Conservation (phyloP, 176 grass and related monocot species). For the Musa acuminata region DNA sequence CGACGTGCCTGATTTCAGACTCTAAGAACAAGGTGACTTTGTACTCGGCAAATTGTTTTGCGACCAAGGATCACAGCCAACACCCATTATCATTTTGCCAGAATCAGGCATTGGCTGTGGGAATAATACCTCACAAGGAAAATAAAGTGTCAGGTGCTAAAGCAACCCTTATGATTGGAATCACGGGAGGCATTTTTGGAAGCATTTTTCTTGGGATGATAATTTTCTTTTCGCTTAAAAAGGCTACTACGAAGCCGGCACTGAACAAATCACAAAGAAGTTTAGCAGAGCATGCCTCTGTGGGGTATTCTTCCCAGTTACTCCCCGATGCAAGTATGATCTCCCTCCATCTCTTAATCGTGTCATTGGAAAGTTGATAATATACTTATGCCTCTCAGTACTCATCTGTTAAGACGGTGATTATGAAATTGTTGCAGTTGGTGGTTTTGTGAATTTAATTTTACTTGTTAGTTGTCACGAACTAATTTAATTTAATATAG, state of each 20-base stretch:
- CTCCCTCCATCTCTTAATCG: conserved; percentile 1
- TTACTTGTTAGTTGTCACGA: not conserved
- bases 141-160: conserved; percentile 22
- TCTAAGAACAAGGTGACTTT: conserved; percentile 34
- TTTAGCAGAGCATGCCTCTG: conserved; percentile 49
- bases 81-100: conserved; percentile 66
- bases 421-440: not conserved
- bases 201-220: conserved; percentile 20
- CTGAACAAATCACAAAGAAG: conserved; percentile 27
- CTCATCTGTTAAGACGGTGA: too few species aligned
- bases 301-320: conserved; percentile 54
- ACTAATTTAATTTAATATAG: not conserved
- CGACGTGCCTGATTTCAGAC: conserved; percentile 40
- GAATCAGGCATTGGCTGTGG: conserved; percentile 82
- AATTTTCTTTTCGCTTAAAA: conserved; percentile 47
- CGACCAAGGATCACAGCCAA: conserved; percentile 35
- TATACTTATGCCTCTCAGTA: too few species aligned
- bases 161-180: conserved; percentile 20
- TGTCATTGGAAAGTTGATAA: too few species aligned
- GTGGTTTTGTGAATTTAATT: not conserved
- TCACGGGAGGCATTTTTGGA: conserved; percentile 30
- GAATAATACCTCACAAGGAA: conserved; percentile 43
- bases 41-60: conserved; percentile 57
- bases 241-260: conserved; percentile 18
- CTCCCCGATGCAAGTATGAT: conserved; percentile 79